phyloP scores from a whole-genome alignment of 257 asterid genomes.

The Solanum stenotomum region DNA sequence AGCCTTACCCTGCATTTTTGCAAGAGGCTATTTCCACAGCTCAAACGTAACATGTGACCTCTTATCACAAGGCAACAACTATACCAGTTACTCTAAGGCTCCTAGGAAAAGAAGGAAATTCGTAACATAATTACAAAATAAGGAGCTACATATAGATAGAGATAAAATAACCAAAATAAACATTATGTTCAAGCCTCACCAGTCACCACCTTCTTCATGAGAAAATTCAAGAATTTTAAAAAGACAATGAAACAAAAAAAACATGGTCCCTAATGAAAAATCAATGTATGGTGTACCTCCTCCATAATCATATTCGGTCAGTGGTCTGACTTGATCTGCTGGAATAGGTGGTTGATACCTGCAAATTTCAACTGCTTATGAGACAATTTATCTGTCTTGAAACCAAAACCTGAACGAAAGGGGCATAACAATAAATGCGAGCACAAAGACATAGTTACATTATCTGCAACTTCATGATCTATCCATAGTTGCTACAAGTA shows the following conservation, averaged over 20 bases:
- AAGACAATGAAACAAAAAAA: neutral
- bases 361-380: neutral
- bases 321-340: constrained; percentile 8
- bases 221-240: neutral
- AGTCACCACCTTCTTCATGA: neutral
- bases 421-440: neutral
- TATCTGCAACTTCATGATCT: neutral
- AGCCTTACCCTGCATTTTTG: neutral
- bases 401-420: neutral
- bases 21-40: neutral
- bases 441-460: neutral
- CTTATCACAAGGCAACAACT: neutral
- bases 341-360: constrained; percentile 13
- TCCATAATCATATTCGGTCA: neutral
- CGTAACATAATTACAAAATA: neutral
- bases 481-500: neutral
- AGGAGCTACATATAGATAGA: neutral
- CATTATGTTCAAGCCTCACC: neutral
- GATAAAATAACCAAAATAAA: neutral
- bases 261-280: neutral
- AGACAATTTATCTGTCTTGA: neutral
- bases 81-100: neutral
- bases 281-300: neutral
- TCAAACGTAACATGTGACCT: neutral
- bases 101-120: neutral